Evolutionary conservation across 345 rosid species (phyloP), one percentile per base, ranked within the genome.

Genomic region (Bruguiera parviflora): DNA sequence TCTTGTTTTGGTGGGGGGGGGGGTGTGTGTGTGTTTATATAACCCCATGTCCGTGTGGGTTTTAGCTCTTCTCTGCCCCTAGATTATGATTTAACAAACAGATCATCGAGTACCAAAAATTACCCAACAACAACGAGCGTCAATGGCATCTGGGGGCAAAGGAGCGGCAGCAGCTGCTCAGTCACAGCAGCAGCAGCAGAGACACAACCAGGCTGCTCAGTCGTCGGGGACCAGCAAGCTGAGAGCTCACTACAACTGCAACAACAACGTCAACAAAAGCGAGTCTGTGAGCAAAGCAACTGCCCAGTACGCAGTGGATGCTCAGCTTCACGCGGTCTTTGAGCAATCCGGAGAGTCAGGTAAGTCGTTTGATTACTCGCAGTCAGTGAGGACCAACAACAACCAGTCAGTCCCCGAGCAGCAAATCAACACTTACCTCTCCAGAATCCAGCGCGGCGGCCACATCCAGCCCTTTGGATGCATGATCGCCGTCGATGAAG

Each of bases 381-480:
- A 84, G 27, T 89, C 97, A 0, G 80, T 89, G 0, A 82, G 78
- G 72, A 84, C 90, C 46, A 78, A 86, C 6, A 77, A 32, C 6
- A 32, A 80, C 63, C 85, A 82, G 15, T 85, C 91, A 0, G 85
- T 87, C 25, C 96, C 92, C 3, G 98, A 89, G 60, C 88, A 89
- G 64, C 92, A 96, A 81, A 90, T 96, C 79, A 86, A 95, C 0
- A 89, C 86, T 22, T 92, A 96, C 78, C 78, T 96, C 63, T 86
- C 97, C 1, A 83, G 77, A 77, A 96, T 96, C 76, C 99, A 96
- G 78, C 78, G 99, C 15, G 98, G 99, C 9, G 92, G 97, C 6
- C 88, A 77, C 52, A 86, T 96, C 47, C 97, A 96, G 80, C 96
- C 98, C 3, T 90, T 89, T 53, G 99, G 99, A 16, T 90, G 98